Conservation (phyloP, 23 red algal species). For the Porphyridium purpureum region DNA sequence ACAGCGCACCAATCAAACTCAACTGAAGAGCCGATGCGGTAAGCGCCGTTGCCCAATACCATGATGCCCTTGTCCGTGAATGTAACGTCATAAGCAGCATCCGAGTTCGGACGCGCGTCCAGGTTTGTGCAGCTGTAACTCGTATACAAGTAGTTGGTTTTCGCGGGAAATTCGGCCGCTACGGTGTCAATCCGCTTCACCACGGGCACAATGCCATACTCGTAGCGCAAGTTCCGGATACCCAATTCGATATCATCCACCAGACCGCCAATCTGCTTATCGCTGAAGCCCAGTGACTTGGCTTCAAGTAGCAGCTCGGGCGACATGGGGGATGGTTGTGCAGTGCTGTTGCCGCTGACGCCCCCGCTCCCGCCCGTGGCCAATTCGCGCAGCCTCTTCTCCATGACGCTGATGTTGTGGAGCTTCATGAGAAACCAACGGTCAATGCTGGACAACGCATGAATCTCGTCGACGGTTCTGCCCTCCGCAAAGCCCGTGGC, state of each 20-base stretch:
- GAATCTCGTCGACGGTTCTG: conserved; percentile 56
- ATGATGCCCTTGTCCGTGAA: conserved; percentile 74
- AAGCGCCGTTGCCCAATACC: conserved; percentile 80
- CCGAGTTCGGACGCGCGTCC: neutral
- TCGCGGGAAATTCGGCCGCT: conserved; percentile 92
- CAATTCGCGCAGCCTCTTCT: conserved; percentile 15
- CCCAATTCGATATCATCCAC: conserved; percentile 79
- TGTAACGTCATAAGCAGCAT: conserved; percentile 37
- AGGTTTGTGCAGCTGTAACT: conserved; percentile 18
- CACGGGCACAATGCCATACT: conserved; percentile 25
- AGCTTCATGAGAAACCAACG: conserved; percentile 88
- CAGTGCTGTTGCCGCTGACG: no score
- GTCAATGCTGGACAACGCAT: conserved; percentile 65
- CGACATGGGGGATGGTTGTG: neutral
- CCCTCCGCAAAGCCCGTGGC: conserved; percentile 80
- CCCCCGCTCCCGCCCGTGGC: neutral
- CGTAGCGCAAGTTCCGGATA: conserved; percentile 53
- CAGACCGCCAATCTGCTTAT: conserved; percentile 51
- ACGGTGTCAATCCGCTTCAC: conserved; percentile 98
- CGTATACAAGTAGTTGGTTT: conserved; percentile 93
- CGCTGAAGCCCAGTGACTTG: conserved; percentile 86
- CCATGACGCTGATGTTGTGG: conserved; percentile 25
- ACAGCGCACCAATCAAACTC: conserved; percentile 99
- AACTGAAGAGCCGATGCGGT: conserved; percentile 96
- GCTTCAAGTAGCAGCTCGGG: conserved; percentile 36